Conservation (phyloP, 116 monocot species). For the Iris pallida region DNA sequence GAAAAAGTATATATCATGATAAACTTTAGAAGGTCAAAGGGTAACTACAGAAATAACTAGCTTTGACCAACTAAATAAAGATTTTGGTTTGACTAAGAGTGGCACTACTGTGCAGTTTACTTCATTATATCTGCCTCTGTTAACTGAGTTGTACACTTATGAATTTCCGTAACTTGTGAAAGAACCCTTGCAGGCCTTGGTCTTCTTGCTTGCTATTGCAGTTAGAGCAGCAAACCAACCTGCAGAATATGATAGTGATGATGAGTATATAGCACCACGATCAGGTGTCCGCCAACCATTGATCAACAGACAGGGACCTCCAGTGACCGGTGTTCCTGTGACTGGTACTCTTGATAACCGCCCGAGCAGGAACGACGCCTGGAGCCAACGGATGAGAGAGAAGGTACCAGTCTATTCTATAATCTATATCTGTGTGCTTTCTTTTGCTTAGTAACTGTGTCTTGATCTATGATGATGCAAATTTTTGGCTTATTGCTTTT, state of each 20-base stretch:
- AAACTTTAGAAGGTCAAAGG: too few species aligned
- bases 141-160: too few species aligned
- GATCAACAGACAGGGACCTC: conserved; percentile 23
- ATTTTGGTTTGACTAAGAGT: too few species aligned
- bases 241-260: conserved; percentile 41
- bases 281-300: conserved; percentile 31
- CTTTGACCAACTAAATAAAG: too few species aligned
- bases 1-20: too few species aligned
- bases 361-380: conserved; percentile 50
- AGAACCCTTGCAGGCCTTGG: conserved; percentile 26
- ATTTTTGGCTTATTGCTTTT: background rate
- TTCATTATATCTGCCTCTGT: too few species aligned
- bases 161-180: too few species aligned
- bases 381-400: conserved; percentile 57
- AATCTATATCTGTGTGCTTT: too few species aligned
- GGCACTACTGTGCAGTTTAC: too few species aligned
- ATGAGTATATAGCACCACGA: conserved; percentile 33
- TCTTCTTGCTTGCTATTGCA: conserved; percentile 42
- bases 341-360: conserved; percentile 34
- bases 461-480: too few species aligned
- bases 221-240: conserved; percentile 33
- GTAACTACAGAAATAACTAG: too few species aligned
- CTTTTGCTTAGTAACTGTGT: too few species aligned
- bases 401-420: conserved; percentile 17
- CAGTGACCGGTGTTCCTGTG: conserved; percentile 25